Conservation (phyloP, 768 basidiomycete species). For the Mycena belliarum region DNA sequence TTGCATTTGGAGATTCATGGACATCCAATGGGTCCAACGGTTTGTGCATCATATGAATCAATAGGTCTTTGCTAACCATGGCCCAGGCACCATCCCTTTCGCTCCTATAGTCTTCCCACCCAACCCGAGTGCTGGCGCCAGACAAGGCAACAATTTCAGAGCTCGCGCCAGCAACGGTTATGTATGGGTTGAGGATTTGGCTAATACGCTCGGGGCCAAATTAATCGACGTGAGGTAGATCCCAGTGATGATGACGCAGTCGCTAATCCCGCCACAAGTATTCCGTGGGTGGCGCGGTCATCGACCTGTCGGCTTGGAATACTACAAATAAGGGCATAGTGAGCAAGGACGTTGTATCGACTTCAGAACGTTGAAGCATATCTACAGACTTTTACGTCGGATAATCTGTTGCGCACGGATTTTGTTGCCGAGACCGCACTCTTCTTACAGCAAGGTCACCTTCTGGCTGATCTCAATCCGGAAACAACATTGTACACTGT, state of each 20-base stretch:
- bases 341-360: background rate
- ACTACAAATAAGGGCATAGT: constrained; percentile 22
- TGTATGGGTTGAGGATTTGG: constrained; percentile 23
- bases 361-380: background rate
- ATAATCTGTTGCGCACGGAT: constrained; percentile 22
- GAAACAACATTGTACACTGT: constrained; percentile 23
- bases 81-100: constrained; percentile 22
- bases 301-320: constrained; percentile 21
- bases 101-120: constrained; percentile 23
- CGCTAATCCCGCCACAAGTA: background rate
- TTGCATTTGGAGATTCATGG: constrained; percentile 23
- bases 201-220: constrained; percentile 22
- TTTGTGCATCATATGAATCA: background rate
- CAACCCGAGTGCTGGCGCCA: constrained; percentile 20
- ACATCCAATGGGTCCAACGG: constrained; percentile 23
- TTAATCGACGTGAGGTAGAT: constrained; percentile 8
- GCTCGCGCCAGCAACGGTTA: constrained; percentile 25
- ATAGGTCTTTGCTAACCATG: background rate
- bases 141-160: constrained; percentile 19
- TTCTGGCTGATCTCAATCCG: constrained; percentile 20
- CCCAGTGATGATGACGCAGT: too few species aligned
- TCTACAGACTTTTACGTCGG: constrained; percentile 18
- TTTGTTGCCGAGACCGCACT: constrained; percentile 22
- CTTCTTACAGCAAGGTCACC: constrained; percentile 23
- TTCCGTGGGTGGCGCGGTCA: constrained; percentile 13